phyloP scores from a whole-genome alignment of 1,284 basidiomycete species.

The Irpex sp. region DNA sequence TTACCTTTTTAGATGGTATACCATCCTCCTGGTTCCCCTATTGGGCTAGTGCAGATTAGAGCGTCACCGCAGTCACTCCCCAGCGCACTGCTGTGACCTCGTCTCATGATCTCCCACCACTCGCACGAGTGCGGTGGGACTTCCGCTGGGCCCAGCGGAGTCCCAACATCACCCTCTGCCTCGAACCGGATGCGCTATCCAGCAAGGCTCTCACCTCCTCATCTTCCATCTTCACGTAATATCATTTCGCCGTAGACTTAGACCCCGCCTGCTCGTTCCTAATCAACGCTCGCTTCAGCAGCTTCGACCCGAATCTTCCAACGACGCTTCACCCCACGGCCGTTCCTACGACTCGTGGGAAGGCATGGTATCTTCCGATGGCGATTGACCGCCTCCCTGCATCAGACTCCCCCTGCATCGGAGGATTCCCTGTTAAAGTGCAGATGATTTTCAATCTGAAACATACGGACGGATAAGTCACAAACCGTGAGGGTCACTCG shows the following conservation, averaged over 20 bases:
- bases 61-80: slow-evolving; percentile 11
- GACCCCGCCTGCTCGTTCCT: not conserved
- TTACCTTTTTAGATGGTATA: slow-evolving; percentile 29
- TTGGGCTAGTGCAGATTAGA: slow-evolving; percentile 27
- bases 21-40: slow-evolving; percentile 27
- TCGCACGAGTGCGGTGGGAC: slow-evolving; percentile 8
- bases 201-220: slow-evolving; percentile 3
- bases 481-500: not conserved
- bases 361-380: not conserved
- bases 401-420: too few relatives aligned
- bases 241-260: slow-evolving; percentile 2
- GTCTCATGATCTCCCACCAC: slow-evolving; percentile 24
- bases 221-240: slow-evolving; percentile 8
- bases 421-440: too few relatives aligned
- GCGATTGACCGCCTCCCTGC: too few relatives aligned
- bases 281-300: not conserved
- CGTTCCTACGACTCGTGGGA: slow-evolving; percentile 5
- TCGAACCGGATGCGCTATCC: not conserved
- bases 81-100: slow-evolving; percentile 16
- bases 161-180: slow-evolving; percentile 3
- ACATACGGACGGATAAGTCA: not conserved
- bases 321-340: slow-evolving; percentile 1
- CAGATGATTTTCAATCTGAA: not conserved
- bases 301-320: slow-evolving; percentile 1
- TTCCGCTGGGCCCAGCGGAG: not conserved